These are phyloP conservation scores for Mimosa bimucronata DNA, from an alignment of 306 rosid genomes.

Conservation along the genomic window DNA sequence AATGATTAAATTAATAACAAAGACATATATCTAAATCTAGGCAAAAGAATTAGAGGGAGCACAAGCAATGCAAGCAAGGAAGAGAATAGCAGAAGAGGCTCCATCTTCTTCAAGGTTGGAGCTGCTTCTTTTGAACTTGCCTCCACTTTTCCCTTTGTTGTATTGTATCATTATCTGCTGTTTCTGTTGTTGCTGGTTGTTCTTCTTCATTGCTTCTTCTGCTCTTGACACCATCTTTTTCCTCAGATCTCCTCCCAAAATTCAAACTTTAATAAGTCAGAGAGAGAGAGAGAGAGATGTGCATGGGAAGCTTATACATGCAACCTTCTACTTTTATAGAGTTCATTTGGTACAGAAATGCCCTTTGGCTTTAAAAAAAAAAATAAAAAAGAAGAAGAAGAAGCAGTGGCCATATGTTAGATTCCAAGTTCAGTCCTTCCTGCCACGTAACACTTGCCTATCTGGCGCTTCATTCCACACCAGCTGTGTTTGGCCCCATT, in stretches of 20 bases:
- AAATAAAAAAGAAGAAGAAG: neutral
- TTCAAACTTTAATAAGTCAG: neutral
- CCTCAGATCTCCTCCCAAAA: neutral
- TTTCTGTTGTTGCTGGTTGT: slow-evolving; percentile 44
- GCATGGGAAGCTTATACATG: slow-evolving; percentile 43
- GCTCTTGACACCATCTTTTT: slow-evolving; percentile 69
- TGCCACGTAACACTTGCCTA: slow-evolving; percentile 1
- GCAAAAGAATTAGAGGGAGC: slow-evolving; percentile 54
- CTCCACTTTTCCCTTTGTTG: slow-evolving; percentile 68
- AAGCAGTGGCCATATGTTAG: neutral
- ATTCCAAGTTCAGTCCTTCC: neutral
- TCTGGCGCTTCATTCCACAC: neutral
- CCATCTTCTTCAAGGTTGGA: slow-evolving; percentile 81
- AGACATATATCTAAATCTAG: neutral
- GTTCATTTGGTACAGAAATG: slow-evolving; percentile 34
- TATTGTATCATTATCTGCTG: slow-evolving; percentile 59
- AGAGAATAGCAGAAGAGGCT: slow-evolving; percentile 85
- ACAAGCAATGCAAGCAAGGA: slow-evolving; percentile 96
- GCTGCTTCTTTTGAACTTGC: slow-evolving; percentile 86
- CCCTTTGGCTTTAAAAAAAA: neutral
- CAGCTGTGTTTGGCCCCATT: neutral
- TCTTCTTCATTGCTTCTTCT: slow-evolving; percentile 74
- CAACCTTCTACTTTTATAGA: slow-evolving; percentile 59
- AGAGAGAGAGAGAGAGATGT: slow-evolving; percentile 13
- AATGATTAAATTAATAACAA: neutral